These are phyloP conservation scores for Meyerozyma athensensis DNA, from an alignment of 1,139 yeast genomes.

Conservation along the genomic window DNA sequence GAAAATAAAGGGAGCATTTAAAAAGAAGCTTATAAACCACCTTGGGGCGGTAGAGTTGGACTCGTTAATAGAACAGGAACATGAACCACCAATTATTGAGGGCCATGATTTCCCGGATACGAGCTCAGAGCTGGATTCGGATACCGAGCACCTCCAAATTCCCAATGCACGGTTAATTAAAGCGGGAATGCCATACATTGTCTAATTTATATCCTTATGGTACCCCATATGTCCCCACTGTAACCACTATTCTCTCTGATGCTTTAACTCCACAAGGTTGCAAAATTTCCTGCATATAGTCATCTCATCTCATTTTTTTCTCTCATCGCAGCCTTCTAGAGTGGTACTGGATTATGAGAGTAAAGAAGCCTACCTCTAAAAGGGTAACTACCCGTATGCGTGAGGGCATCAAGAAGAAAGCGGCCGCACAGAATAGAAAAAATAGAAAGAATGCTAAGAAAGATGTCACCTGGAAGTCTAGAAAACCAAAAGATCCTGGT, in stretches of 20 bases:
- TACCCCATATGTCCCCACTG: too few species aligned
- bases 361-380: conserved; percentile 71
- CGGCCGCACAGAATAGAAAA: conserved; percentile 86
- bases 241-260: too few species aligned
- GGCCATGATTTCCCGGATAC: neutral
- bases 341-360: conserved; percentile 30
- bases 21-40: conserved; percentile 9
- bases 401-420: conserved; percentile 94
- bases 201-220: too few species aligned
- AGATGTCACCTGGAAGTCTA: conserved; percentile 91
- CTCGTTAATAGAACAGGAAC: neutral
- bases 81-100: neutral
- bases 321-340: neutral
- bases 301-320: conserved; percentile 2
- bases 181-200: too few species aligned
- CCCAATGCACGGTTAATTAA: neutral
- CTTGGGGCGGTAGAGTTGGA: neutral
- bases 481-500: conserved; percentile 80
- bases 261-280: too few species aligned
- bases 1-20: conserved; percentile 13
- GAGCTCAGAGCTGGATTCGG: neutral
- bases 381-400: conserved; percentile 88
- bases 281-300: neutral
- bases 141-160: neutral
- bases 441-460: conserved; percentile 77